Evolutionary conservation across 768 basidiomycete species (phyloP).

Genomic region (Pluteus cervinus): DNA sequence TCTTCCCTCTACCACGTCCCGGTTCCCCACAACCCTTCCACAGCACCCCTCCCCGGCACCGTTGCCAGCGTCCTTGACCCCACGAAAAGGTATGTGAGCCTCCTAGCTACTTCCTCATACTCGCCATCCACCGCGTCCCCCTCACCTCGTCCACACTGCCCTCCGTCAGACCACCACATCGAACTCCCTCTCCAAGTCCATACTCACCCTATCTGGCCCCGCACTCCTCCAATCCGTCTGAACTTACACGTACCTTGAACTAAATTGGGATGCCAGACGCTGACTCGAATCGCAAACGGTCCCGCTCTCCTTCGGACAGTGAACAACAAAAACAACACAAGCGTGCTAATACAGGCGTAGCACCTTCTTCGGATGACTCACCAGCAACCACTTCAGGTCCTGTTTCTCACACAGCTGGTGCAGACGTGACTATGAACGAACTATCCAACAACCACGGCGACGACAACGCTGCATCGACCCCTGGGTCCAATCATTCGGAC

Average conservation of each 20-base stretch:
- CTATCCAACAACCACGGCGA: conserved; percentile 46
- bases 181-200: conserved; percentile 29
- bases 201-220: conserved; percentile 8
- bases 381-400: conserved; percentile 41
- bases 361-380: conserved; percentile 57
- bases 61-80: neutral
- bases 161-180: conserved; percentile 46
- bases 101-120: conserved; percentile 19
- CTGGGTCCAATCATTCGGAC: conserved; percentile 36
- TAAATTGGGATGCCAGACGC: conserved; percentile 81
- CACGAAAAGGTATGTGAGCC: conserved; percentile 24
- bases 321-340: conserved; percentile 78
- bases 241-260: conserved; percentile 28
- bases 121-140: conserved; percentile 54
- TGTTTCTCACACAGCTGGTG: conserved; percentile 32
- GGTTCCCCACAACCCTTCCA: neutral
- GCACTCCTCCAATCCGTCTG: conserved; percentile 18
- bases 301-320: conserved; percentile 78
- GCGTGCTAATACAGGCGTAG: conserved; percentile 76
- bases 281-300: conserved; percentile 80
- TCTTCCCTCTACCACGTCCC: conserved; percentile 3
- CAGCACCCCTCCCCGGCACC: neutral
- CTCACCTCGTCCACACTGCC: conserved; percentile 51
- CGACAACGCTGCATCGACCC: conserved; percentile 55
- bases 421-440: conserved; percentile 67